Evolutionary conservation across 2,329 filamentous ascomycete genomes (phyloP), one percentile per base, ranked within the genome.

Genomic region (Aspergillus bombycis): DNA sequence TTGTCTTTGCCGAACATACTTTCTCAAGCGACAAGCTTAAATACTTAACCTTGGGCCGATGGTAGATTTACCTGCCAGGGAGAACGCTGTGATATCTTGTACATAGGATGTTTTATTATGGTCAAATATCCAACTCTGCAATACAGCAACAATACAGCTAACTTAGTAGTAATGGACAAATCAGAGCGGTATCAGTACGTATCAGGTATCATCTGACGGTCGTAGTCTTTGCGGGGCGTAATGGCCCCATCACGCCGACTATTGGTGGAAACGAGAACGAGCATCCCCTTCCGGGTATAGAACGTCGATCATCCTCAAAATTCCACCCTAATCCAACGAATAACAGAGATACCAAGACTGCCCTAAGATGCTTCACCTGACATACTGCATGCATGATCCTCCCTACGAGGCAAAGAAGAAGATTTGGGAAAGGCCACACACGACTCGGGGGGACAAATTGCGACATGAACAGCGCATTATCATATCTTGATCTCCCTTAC

Each of bases 201-300:
- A 63, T 67, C 65, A 67, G 50, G 32, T 48, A 63, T 67, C 65
- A 67, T 66, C 64, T 66, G 64, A 65, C 60, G 60, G 52, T 26
- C 5, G 45, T 48, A 46, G 38, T 59, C 11, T 48, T 58, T 58
- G 65, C 60, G 66, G 62, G 66, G 62, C 60, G 45, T n/a, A 61
- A 56, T 53, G 8, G 58, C 36, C 26, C 58, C 23, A 34, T 54
- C 12, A 6, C 36, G 12, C 32, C 10, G 7, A 28, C 16, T 28
- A 57, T 54, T 54, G 52, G 23, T 58, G 56, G 26, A 55, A 59
- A 34, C 19, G 21, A 32, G 57, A 43, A 58, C 57, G 38, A 66
- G 61, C 55, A 38, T 38, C 62, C 62, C 53, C 23, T 61, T 60
- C 59, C 34, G 58, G 58, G 41, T 28, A 48, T 57, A 36, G 43